These are phyloP conservation scores for Lactarius deliciosus DNA, from an alignment of 768 basidiomycete species.

Conservation along the genomic window DNA sequence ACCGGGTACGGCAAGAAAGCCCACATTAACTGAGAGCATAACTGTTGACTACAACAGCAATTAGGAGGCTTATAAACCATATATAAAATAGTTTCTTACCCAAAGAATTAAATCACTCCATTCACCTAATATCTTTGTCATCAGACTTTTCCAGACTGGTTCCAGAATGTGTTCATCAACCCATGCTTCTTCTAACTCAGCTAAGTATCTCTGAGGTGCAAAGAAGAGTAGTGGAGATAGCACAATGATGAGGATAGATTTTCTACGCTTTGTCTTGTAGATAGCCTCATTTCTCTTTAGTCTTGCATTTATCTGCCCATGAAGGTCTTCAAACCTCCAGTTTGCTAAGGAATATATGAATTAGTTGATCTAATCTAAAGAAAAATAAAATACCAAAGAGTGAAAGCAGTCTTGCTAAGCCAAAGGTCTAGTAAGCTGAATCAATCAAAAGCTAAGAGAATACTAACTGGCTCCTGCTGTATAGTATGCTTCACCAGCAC, in stretches of 20 bases:
- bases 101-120: constrained; percentile 10
- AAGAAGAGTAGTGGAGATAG: constrained; percentile 1
- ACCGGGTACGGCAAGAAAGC: constrained; percentile 37
- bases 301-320: not conserved
- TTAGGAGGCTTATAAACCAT: not conserved
- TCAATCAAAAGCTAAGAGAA: not conserved
- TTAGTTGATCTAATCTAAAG: not conserved
- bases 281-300: not conserved
- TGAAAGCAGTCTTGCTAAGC: not conserved
- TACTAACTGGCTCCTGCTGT: not conserved
- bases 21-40: constrained; percentile 37
- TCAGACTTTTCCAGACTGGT: constrained; percentile 1
- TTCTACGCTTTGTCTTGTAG: too few species aligned
- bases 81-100: not conserved
- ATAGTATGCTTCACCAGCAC: not conserved
- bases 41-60: constrained; percentile 33
- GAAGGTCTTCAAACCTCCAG: constrained; percentile 4
- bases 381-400: not conserved
- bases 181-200: not conserved
- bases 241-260: not conserved
- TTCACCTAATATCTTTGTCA: constrained; percentile 1
- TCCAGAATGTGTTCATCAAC: not conserved
- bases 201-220: not conserved
- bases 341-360: not conserved
- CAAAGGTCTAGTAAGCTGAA: not conserved